A percentile compares a stretch with the other conserved stretches of the same genome.
These are phyloP conservation scores for Ceratobasidium papillatum DNA, from an alignment of 1,284 basidiomycete species.

Conservation along the genomic window DNA sequence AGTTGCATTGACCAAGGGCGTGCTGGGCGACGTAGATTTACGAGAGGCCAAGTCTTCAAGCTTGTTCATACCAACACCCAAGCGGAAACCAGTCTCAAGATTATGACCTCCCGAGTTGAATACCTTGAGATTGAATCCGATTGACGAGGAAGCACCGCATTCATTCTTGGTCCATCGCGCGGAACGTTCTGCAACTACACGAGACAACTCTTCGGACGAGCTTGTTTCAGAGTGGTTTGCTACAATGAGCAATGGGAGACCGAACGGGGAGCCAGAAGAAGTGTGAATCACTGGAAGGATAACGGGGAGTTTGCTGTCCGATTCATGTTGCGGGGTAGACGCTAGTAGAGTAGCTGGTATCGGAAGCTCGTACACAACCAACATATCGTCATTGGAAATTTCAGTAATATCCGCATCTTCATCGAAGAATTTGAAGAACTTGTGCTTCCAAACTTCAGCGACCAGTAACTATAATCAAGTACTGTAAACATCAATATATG, in stretches of 20 bases:
- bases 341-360: slow-evolving; percentile 52
- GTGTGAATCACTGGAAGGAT: slow-evolving; percentile 72
- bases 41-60: neutral
- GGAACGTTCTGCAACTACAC: slow-evolving; percentile 70
- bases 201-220: slow-evolving; percentile 67
- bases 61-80: neutral
- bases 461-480: slow-evolving; percentile 67
- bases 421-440: slow-evolving; percentile 82
- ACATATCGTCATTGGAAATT: slow-evolving; percentile 67
- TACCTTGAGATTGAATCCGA: neutral
- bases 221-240: slow-evolving; percentile 71
- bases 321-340: neutral
- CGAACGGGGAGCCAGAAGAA: slow-evolving; percentile 57
- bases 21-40: neutral
- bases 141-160: neutral
- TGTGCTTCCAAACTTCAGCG: slow-evolving; percentile 74
- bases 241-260: slow-evolving; percentile 78
- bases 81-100: slow-evolving; percentile 32
- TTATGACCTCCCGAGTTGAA: neutral
- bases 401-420: slow-evolving; percentile 73
- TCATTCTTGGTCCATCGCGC: slow-evolving; percentile 64
- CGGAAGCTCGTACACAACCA: slow-evolving; percentile 81
- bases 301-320: slow-evolving; percentile 60
- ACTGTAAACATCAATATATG: slow-evolving; percentile 26
- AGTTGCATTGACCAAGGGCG: neutral